Percentiles rank a stretch among this genome's conserved stretches.
Conservation (phyloP, 371 early-diverging fungal species). For the Mucor racemosus region DNA sequence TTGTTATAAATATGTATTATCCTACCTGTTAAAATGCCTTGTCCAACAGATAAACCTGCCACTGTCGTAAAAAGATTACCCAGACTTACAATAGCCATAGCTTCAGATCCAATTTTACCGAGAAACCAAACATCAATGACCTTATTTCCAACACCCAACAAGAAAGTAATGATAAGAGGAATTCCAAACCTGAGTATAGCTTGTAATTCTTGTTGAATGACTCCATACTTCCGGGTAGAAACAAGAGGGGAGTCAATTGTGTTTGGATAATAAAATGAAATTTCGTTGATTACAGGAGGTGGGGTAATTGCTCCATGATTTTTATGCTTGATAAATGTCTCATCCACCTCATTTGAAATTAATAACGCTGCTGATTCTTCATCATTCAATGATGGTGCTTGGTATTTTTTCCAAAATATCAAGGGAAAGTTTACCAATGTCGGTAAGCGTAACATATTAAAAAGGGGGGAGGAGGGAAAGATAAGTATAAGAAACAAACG, state of each 20-base stretch:
- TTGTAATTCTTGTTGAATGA: background rate
- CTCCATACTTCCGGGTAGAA: background rate
- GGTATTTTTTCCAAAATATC: slow-evolving; percentile 5
- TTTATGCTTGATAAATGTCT: background rate
- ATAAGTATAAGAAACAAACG: no score
- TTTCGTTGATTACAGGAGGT: slow-evolving; percentile 1
- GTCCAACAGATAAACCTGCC: slow-evolving; percentile 41
- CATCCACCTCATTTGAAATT: background rate
- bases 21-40: slow-evolving; percentile 49
- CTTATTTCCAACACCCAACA: slow-evolving; percentile 34
- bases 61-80: slow-evolving; percentile 39
- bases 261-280: background rate
- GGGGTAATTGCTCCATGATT: background rate
- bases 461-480: background rate
- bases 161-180: slow-evolving; percentile 38
- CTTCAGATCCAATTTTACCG: slow-evolving; percentile 23
- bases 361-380: slow-evolving; percentile 6
- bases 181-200: slow-evolving; percentile 20
- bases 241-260: background rate
- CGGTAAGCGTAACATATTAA: slow-evolving; percentile 12
- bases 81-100: slow-evolving; percentile 45
- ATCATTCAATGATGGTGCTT: background rate
- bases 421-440: slow-evolving; percentile 5
- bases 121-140: slow-evolving; percentile 48
- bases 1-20: background rate